Percentiles rank a stretch among this genome's conserved stretches.
Conservation (phyloP, 2,329 filamentous ascomycete genomes). For the Pestalotiopsis sp. region DNA sequence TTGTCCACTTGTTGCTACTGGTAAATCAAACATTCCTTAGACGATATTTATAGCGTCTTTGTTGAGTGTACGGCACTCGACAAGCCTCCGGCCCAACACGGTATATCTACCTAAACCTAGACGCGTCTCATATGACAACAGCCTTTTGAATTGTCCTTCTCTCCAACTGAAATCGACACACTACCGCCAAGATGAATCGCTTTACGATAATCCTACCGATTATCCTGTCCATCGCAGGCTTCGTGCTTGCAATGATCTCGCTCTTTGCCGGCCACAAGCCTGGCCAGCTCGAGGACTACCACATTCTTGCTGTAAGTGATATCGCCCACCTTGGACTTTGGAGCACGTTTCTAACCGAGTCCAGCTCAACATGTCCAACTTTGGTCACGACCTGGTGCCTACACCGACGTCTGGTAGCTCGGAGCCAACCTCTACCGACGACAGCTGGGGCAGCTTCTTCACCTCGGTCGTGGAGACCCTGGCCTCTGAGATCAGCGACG, state of each 20-base stretch:
- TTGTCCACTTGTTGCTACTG: neutral
- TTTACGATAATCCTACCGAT: slow-evolving; percentile 30
- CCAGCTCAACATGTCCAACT: slow-evolving; percentile 43
- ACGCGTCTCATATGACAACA: no score
- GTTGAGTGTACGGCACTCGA: neutral
- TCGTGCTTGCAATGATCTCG: slow-evolving; percentile 37
- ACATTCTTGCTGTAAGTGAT: slow-evolving; percentile 39
- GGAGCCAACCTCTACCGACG: slow-evolving; percentile 24
- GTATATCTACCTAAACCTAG: neutral
- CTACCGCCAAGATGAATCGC: slow-evolving; percentile 8
- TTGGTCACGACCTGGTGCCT: slow-evolving; percentile 40
- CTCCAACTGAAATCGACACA: neutral
- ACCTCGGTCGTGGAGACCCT: slow-evolving; percentile 26
- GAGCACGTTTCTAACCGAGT: neutral
- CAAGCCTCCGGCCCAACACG: neutral
- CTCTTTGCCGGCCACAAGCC: slow-evolving; percentile 41
- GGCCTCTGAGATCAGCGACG: slow-evolving; percentile 36
- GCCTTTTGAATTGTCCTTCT: neutral
- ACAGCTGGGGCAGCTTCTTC: slow-evolving; percentile 23
- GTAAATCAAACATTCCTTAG: neutral
- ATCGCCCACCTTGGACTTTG: neutral
- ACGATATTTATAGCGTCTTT: neutral
- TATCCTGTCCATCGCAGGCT: slow-evolving; percentile 35
- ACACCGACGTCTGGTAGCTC: slow-evolving; percentile 24
- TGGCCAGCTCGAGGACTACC: slow-evolving; percentile 39